These are phyloP conservation scores for Suillus americanus DNA, from an alignment of 768 basidiomycete genomes.

Conservation along the genomic window DNA sequence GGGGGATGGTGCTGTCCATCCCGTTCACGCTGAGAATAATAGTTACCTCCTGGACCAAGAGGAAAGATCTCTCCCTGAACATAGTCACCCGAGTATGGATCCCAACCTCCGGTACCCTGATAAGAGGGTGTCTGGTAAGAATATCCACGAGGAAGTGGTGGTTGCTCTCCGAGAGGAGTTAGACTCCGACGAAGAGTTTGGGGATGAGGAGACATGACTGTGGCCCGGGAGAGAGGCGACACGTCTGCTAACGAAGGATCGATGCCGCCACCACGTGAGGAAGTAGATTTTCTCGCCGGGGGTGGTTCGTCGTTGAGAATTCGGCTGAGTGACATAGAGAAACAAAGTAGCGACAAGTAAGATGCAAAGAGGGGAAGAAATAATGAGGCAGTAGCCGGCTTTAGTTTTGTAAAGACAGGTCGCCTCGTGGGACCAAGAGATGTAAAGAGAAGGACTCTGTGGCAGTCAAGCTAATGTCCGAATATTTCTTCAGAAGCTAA, in stretches of 20 bases:
- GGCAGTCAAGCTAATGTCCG: constrained; percentile 1
- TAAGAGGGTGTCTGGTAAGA: constrained; percentile 38
- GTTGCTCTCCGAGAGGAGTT: constrained; percentile 30
- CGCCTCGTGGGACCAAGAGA: constrained; percentile 38
- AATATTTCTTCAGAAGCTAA: constrained; percentile 5
- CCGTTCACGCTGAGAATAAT: constrained; percentile 32
- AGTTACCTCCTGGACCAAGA: constrained; percentile 36
- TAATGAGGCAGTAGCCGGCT: constrained; percentile 15
- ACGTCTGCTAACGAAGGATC: constrained; percentile 23
- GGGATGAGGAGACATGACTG: constrained; percentile 17
- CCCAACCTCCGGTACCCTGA: constrained; percentile 42
- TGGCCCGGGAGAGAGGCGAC: constrained; percentile 20
- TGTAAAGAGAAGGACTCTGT: constrained; percentile 7
- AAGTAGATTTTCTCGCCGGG: constrained; percentile 31
- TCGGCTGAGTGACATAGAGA: constrained; percentile 70
- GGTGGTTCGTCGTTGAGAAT: constrained; percentile 78
- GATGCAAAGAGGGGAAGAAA: constrained; percentile 7
- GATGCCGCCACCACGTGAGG: constrained; percentile 20
- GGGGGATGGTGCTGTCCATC: constrained; percentile 11
- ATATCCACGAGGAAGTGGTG: constrained; percentile 32
- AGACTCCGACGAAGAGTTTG: constrained; percentile 28
- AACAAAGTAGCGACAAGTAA: constrained; percentile 8
- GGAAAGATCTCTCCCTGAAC: constrained; percentile 39
- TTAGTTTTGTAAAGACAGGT: constrained; percentile 10
- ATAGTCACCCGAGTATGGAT: constrained; percentile 36